phyloP scores from a whole-genome alignment of 768 basidiomycete genomes.

The Auricularia sp. region DNA sequence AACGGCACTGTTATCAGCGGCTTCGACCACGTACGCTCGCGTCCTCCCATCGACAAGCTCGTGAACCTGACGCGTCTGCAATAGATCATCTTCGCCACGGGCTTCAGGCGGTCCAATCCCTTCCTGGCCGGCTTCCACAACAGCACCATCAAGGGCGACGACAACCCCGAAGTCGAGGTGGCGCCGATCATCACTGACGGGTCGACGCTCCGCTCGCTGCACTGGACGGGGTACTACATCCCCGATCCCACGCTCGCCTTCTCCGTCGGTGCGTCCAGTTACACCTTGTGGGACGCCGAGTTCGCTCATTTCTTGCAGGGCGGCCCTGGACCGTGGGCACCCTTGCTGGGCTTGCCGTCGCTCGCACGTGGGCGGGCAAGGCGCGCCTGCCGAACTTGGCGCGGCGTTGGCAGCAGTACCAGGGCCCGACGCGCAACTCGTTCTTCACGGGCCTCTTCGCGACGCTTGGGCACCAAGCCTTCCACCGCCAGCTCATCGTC shows the following conservation, averaged over 20 bases:
- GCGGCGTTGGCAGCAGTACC: slow-evolving; percentile 25
- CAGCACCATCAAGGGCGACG: slow-evolving; percentile 3
- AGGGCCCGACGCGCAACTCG: slow-evolving; percentile 3
- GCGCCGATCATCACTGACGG: slow-evolving; percentile 29
- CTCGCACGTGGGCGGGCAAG: slow-evolving; percentile 28
- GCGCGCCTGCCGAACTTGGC: slow-evolving; percentile 25
- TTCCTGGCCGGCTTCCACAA: slow-evolving; percentile 32
- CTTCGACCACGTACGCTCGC: slow-evolving; percentile 19
- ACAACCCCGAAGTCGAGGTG: background rate
- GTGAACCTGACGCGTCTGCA: no score
- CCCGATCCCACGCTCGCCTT: slow-evolving; percentile 36
- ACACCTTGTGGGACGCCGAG: background rate
- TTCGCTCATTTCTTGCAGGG: background rate
- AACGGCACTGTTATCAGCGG: slow-evolving; percentile 31
- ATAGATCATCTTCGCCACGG: slow-evolving; percentile 28
- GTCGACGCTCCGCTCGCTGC: slow-evolving; percentile 28
- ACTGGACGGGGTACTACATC: slow-evolving; percentile 33
- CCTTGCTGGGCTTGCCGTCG: slow-evolving; percentile 25
- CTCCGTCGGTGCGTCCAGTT: slow-evolving; percentile 21
- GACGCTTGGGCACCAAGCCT: slow-evolving; percentile 6
- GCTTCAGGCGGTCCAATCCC: slow-evolving; percentile 36
- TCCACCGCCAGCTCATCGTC: slow-evolving; percentile 12
- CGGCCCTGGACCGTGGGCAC: slow-evolving; percentile 28
- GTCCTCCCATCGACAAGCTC: background rate
- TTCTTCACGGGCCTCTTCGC: background rate